phyloP scores from a whole-genome alignment of 306 rosid species.

The Vachellia collinsii region DNA sequence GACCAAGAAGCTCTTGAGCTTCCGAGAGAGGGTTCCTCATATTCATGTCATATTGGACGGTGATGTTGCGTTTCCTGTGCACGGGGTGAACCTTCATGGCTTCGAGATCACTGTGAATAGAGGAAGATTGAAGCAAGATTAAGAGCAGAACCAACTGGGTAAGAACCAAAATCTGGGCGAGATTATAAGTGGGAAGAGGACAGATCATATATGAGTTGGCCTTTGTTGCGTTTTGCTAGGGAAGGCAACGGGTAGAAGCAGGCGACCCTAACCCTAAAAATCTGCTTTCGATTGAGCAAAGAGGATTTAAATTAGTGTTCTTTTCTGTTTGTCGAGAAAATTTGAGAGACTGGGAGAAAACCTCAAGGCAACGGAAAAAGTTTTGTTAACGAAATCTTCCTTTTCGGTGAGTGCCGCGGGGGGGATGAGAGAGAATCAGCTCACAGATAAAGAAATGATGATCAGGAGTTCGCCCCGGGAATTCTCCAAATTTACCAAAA shows the following conservation, averaged over 20 bases:
- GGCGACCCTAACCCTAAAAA: conserved; percentile 40
- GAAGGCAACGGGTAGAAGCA: background rate
- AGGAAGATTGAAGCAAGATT: conserved; percentile 35
- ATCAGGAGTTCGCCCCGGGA: conserved; percentile 34
- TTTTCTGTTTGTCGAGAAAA: background rate
- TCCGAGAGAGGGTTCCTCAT: conserved; percentile 50
- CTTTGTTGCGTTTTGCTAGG: background rate
- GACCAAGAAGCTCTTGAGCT: conserved; percentile 52
- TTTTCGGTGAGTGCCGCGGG: conserved; percentile 19
- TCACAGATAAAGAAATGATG: conserved; percentile 23
- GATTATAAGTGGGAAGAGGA: conserved; percentile 33
- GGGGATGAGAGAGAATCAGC: conserved; percentile 19
- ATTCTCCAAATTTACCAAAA: conserved; percentile 32
- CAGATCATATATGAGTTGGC: conserved; percentile 57
- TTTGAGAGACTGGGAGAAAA: conserved; percentile 4
- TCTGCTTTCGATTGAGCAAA: conserved; percentile 1
- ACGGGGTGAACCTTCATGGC: conserved; percentile 93
- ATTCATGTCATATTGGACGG: conserved; percentile 61
- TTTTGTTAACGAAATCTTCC: conserved; percentile 28
- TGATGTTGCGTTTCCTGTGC: conserved; percentile 87
- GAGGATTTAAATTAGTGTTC: background rate
- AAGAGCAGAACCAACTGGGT: conserved; percentile 32
- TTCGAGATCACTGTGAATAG: background rate
- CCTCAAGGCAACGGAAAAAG: conserved; percentile 19
- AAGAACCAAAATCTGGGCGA: conserved; percentile 45